Evolutionary conservation across 192 early-diverging fungal species (phyloP).

Genomic region (Rhizophagus clarus): DNA sequence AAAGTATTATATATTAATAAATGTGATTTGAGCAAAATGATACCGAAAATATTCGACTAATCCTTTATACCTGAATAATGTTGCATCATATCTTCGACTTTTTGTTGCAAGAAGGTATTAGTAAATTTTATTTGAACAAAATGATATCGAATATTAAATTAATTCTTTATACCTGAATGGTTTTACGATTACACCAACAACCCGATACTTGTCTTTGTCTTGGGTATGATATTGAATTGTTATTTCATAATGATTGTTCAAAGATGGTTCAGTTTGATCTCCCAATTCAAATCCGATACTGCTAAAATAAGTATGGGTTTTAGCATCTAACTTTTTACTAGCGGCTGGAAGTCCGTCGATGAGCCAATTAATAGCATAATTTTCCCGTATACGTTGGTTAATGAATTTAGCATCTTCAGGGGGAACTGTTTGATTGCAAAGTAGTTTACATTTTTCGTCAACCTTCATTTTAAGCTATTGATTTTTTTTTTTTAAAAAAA

Average conservation of each 20-base stretch:
- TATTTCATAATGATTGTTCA: conserved; percentile 92
- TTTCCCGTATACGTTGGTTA: conserved; percentile 77
- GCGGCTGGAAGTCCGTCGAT: conserved; percentile 93
- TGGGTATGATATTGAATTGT: conserved; percentile 79
- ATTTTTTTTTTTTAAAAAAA: neutral
- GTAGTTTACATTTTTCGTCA: conserved; percentile 57
- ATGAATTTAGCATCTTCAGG: conserved; percentile 83
- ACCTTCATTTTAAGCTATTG: conserved; percentile 69
- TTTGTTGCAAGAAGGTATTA: neutral
- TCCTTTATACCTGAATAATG: conserved; percentile 44
- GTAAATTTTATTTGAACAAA: neutral
- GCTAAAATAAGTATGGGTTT: conserved; percentile 59
- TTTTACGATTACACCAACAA: conserved; percentile 84
- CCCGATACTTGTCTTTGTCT: conserved; percentile 63
- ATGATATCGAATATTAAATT: neutral
- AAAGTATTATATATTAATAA: neutral
- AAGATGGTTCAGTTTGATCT: conserved; percentile 36
- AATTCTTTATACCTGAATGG: conserved; percentile 59
- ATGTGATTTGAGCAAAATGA: neutral
- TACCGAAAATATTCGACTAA: neutral
- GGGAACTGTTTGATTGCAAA: conserved; percentile 67
- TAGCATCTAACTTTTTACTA: conserved; percentile 53
- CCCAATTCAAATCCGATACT: conserved; percentile 86
- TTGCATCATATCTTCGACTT: conserved; percentile 36
- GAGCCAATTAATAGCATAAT: conserved; percentile 80